Percentiles rank a stretch among this genome's conserved stretches.
Evolutionary conservation across 345 rosid genomes (phyloP).

Genomic region (Syzygium aromaticum): DNA sequence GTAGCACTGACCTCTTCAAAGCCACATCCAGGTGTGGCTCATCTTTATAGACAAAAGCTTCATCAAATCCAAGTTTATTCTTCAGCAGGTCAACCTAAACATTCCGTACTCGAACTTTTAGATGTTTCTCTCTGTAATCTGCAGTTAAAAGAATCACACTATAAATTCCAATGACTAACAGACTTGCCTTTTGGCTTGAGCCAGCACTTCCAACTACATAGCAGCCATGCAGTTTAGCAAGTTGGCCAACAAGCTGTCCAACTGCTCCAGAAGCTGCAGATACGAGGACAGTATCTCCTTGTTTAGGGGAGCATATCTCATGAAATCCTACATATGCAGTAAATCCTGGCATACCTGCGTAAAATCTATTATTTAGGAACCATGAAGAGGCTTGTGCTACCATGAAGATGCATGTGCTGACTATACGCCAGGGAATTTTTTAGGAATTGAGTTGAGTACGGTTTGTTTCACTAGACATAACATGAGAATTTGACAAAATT

Average conservation of each 20-base stretch:
- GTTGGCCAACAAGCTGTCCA: constrained; percentile 3
- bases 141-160: neutral
- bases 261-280: constrained; percentile 2
- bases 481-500: neutral
- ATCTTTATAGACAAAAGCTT: constrained; percentile 5
- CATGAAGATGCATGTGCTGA: neutral
- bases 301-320: neutral
- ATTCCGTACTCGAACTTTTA: neutral
- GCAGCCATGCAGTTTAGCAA: constrained; percentile 4
- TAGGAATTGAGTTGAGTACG: neutral
- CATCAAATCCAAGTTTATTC: neutral
- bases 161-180: neutral
- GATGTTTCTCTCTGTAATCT: neutral
- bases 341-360: constrained; percentile 1
- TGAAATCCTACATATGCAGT: constrained; percentile 3
- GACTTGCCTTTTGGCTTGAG: neutral
- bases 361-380: neutral
- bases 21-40: constrained; percentile 1
- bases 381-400: neutral
- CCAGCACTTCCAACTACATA: constrained; percentile 7
- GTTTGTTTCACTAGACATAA: neutral
- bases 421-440: neutral
- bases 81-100: neutral
- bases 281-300: neutral
- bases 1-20: neutral